phyloP scores from a whole-genome alignment of 2,329 filamentous ascomycete species.

The Aureobasidium zeae region DNA sequence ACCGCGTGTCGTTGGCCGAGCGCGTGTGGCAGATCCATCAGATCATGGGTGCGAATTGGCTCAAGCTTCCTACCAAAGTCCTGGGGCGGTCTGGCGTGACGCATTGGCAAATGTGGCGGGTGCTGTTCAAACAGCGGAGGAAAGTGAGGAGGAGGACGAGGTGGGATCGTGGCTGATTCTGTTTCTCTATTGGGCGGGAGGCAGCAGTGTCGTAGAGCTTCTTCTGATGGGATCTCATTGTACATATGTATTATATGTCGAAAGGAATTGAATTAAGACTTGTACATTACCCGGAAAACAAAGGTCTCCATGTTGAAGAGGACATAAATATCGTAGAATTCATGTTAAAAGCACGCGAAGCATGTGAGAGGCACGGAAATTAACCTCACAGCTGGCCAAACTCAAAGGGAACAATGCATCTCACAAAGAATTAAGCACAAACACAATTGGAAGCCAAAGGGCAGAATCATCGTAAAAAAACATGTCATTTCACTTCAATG shows the following conservation, averaged over 20 bases:
- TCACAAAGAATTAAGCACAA: too few species aligned
- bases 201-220: not conserved
- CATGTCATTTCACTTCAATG: constrained; percentile 6
- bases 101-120: not conserved
- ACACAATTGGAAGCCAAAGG: not conserved
- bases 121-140: constrained; percentile 1
- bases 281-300: too few species aligned
- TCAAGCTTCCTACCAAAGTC: not conserved
- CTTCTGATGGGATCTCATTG: not conserved
- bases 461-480: constrained; percentile 1
- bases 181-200: too few species aligned
- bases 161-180: not conserved
- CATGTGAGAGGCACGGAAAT: too few species aligned
- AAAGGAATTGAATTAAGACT: too few species aligned
- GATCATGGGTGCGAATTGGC: constrained; percentile 20
- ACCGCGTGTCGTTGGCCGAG: constrained; percentile 22
- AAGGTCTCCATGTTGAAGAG: too few species aligned
- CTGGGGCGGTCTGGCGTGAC: not conserved
- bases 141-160: not conserved
- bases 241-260: too few species aligned
- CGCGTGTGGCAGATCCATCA: constrained; percentile 27
- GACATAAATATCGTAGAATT: too few species aligned
- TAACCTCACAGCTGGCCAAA: too few species aligned
- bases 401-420: too few species aligned
- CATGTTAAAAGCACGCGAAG: too few species aligned